Conservation (phyloP, 495 filamentous ascomycete genomes). For the Penicillium taxi region DNA sequence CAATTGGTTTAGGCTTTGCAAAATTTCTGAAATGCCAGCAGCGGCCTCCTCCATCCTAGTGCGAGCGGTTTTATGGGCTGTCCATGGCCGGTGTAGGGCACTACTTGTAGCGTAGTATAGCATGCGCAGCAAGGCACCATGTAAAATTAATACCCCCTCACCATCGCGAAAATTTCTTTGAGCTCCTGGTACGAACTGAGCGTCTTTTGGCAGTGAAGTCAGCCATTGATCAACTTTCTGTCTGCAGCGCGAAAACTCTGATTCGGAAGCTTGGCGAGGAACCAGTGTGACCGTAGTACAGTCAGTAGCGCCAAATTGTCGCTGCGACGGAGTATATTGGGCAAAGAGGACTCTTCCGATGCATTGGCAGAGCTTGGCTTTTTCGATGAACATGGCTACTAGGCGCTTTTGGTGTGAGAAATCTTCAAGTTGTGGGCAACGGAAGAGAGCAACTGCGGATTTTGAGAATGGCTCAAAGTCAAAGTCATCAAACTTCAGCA, state of each 20-base stretch:
- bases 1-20: slow-evolving; percentile 57
- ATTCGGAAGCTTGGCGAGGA: slow-evolving; percentile 65
- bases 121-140: slow-evolving; percentile 74
- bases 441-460: slow-evolving; percentile 27
- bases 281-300: slow-evolving; percentile 76
- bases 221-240: slow-evolving; percentile 63
- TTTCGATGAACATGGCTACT: slow-evolving; percentile 79
- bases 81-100: slow-evolving; percentile 76
- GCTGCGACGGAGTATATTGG: slow-evolving; percentile 64
- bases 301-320: slow-evolving; percentile 56
- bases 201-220: slow-evolving; percentile 52
- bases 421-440: slow-evolving; percentile 35
- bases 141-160: slow-evolving; percentile 55
- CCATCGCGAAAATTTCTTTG: slow-evolving; percentile 29
- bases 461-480: slow-evolving; percentile 57
- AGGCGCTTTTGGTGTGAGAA: slow-evolving; percentile 55
- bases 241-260: slow-evolving; percentile 60
- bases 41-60: slow-evolving; percentile 69
- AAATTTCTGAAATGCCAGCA: slow-evolving; percentile 66
- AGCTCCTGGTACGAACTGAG: slow-evolving; percentile 33
- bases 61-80: slow-evolving; percentile 53
- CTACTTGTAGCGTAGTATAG: slow-evolving; percentile 78
- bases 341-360: slow-evolving; percentile 72
- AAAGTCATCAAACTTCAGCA: slow-evolving; percentile 72
- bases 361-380: slow-evolving; percentile 73